Conservation (phyloP, 2,329 filamentous ascomycete genomes). For the Plenodomus tracheiphilus region DNA sequence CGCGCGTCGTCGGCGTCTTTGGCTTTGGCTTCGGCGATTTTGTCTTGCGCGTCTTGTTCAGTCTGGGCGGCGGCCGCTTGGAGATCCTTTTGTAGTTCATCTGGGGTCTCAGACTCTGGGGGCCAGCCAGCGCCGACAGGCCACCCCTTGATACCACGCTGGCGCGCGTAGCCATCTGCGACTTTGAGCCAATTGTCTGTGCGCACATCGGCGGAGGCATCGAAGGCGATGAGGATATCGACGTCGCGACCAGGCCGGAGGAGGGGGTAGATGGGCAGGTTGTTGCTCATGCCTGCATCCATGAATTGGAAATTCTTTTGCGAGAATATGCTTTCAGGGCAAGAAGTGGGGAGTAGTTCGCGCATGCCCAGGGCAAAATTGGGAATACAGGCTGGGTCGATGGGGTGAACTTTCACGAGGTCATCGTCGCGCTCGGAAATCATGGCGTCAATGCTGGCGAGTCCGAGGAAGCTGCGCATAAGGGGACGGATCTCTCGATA, state of each 20-base stretch:
- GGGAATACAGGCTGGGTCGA: slow-evolving; percentile 86
- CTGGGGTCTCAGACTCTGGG: slow-evolving; percentile 59
- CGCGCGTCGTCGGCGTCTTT: slow-evolving; percentile 23
- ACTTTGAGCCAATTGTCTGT: slow-evolving; percentile 96
- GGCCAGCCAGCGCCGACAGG: slow-evolving; percentile 96
- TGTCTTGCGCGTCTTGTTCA: slow-evolving; percentile 63
- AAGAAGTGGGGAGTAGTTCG: slow-evolving; percentile 71
- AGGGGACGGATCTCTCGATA: slow-evolving; percentile 91
- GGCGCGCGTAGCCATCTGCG: slow-evolving; percentile 87
- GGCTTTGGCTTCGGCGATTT: slow-evolving; percentile 61
- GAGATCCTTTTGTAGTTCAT: slow-evolving; percentile 67
- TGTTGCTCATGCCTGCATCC: slow-evolving; percentile 99
- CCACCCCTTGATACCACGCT: slow-evolving; percentile 92
- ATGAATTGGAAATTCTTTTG: slow-evolving; percentile 69
- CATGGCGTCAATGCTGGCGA: slow-evolving; percentile 76
- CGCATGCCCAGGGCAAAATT: slow-evolving; percentile 87
- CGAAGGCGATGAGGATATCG: slow-evolving; percentile 89
- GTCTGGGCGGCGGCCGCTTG: slow-evolving; percentile 67
- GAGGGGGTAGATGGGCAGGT: slow-evolving; percentile 92
- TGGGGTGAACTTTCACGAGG: slow-evolving; percentile 88
- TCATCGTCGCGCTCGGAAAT: slow-evolving; percentile 83
- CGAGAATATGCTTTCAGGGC: slow-evolving; percentile 75
- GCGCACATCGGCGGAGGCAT: slow-evolving; percentile 89
- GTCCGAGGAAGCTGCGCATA: slow-evolving; percentile 72
- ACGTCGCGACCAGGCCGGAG: slow-evolving; percentile 85